Evolutionary conservation across 2,329 filamentous ascomycete genomes (phyloP).

Genomic region (Trichoderma guizhouense): DNA sequence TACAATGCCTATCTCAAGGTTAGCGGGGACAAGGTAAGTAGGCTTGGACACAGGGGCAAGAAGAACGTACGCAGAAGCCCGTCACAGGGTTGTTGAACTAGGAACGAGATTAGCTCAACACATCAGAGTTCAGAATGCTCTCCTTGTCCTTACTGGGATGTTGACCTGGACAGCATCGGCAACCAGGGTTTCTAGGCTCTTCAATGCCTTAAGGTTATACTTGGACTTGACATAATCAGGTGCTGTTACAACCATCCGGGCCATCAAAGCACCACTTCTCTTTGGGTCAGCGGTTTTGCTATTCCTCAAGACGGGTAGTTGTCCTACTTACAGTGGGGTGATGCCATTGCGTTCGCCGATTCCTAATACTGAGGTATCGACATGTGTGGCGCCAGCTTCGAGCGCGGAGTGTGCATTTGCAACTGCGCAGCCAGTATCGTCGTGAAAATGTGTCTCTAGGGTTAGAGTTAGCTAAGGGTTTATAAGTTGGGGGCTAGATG

Average conservation of each 20-base stretch:
- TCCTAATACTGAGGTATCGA: slow-evolving; percentile 74
- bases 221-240: slow-evolving; percentile 20
- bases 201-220: slow-evolving; percentile 86
- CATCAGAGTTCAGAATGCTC: neutral
- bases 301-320: neutral
- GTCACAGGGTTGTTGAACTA: slow-evolving; percentile 32
- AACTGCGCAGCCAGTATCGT: slow-evolving; percentile 49
- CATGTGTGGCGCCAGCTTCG: slow-evolving; percentile 76
- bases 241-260: slow-evolving; percentile 35
- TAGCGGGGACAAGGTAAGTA: neutral
- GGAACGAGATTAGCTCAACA: neutral
- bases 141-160: slow-evolving; percentile 17
- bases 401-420: slow-evolving; percentile 84
- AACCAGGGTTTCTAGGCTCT: slow-evolving; percentile 57
- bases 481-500: neutral
- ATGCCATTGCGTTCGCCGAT: slow-evolving; percentile 54
- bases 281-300: neutral
- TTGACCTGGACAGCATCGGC: slow-evolving; percentile 39
- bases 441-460: slow-evolving; percentile 42
- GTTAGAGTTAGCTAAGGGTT: neutral
- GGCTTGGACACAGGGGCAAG: neutral
- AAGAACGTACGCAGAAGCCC: slow-evolving; percentile 17
- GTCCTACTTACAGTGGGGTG: neutral
- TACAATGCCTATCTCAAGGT: neutral
- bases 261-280: slow-evolving; percentile 19